Base-by-base conservation (phyloP, 176 grass and related monocot species). In the Carex pumila region DNA sequence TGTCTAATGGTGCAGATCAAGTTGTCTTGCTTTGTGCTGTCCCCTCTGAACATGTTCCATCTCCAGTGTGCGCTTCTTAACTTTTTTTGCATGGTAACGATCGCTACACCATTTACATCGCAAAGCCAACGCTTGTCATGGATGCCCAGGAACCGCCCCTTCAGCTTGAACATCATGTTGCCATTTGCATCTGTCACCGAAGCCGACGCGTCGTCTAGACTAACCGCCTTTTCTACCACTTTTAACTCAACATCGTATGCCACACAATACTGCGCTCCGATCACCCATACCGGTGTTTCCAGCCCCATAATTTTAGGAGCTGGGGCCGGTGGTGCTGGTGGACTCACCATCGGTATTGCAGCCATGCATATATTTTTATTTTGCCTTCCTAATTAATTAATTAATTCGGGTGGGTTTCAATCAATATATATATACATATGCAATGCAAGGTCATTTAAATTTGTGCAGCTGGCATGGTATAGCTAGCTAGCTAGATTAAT, bases 11-110 rank as follows among this genome's bases (percentile, higher is more conserved):
- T 72, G 84, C 89, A 93, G 30, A 96, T 57, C n/a, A 89, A 17
- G 19, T 85, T 61, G 58, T 83, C 85, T 15, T 59, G 1, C 5
- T 83, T 49, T 9, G 80, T 82, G 89, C 87, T 91, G 57, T 93
- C 87, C 3, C 87, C 93, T 7, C 85, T 79, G 61, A 65, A 92
- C 10, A 87, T 90, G 69, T 79, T 50, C 87, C 89, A 95, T 68
- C 80, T 81, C 0, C 14, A 1, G 62, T 52, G 81, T 52, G 36
- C 17, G 4, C 68, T 43, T 57, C 55, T 47, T 34, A 34, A 36
- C 85, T 84, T 72, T 12, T 84, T 37, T 18, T 81, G 71, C 79
- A 95, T n/a, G 17, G 90, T 85, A 60, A 95, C 14, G 81, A 92
- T 79, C 1, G 79, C 82, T 9, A 66, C 61, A 43, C 81, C 79